Conservation (phyloP, 179 eudicot species). For the Silene coronaria region DNA sequence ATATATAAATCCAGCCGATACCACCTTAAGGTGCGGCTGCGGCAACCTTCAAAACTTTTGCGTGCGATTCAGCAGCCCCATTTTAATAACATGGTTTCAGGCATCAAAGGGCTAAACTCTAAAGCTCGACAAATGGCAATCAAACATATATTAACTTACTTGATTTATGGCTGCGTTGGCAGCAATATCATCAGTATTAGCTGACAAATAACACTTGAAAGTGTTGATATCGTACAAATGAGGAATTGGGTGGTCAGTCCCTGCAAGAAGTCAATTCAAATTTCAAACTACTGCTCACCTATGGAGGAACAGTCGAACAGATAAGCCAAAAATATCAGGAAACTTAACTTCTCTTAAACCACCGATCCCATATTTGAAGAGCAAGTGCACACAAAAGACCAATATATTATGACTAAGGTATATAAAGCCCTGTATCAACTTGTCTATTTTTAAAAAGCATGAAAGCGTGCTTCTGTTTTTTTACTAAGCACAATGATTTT, state of each 20-base stretch:
- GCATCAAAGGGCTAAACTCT: background rate
- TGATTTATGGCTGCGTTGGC: constrained; percentile 68
- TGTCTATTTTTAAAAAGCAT: too few species aligned
- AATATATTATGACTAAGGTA: background rate
- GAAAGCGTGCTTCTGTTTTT: too few species aligned
- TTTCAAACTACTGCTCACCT: background rate
- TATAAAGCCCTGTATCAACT: background rate
- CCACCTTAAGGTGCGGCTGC: too few species aligned
- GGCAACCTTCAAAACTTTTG: too few species aligned
- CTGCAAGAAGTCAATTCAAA: constrained; percentile 33
- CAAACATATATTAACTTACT: constrained; percentile 26
- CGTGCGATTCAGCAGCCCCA: too few species aligned
- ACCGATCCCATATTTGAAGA: background rate
- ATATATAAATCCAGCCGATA: too few species aligned
- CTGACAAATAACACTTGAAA: constrained; percentile 69
- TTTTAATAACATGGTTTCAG: too few species aligned
- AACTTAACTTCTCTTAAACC: background rate
- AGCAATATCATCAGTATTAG: constrained; percentile 47
- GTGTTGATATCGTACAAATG: constrained; percentile 81
- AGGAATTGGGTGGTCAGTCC: constrained; percentile 74
- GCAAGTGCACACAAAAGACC: background rate
- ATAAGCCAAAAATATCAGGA: constrained; percentile 3
- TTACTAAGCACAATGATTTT: too few species aligned
- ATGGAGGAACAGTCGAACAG: background rate
- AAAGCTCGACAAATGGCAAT: constrained; percentile 8